Conservation (phyloP, 75 land plant species). For the Isoetes taiwanensis region DNA sequence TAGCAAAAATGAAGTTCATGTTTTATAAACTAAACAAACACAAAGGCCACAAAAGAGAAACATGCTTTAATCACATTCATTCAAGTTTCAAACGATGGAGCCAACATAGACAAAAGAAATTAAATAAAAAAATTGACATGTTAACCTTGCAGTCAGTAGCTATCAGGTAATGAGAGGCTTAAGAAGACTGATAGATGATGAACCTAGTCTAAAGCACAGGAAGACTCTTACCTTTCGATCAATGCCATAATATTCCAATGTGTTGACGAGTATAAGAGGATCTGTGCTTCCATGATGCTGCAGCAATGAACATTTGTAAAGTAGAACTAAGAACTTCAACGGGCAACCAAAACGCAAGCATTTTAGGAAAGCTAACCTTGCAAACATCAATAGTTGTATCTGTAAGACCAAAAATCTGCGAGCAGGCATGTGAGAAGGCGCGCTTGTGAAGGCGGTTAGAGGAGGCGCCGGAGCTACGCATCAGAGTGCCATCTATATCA, state of each 20-base stretch:
- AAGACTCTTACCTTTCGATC: slow-evolving; percentile 26
- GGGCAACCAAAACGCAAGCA: not conserved
- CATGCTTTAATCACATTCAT: too few species aligned
- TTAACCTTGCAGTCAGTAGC: too few species aligned
- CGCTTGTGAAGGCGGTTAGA: slow-evolving; percentile 37
- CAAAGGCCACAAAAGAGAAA: too few species aligned
- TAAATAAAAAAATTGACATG: too few species aligned
- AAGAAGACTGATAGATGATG: too few species aligned
- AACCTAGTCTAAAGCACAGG: too few species aligned
- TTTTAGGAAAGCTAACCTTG: slow-evolving; percentile 23
- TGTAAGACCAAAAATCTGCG: slow-evolving; percentile 27
- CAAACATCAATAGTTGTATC: slow-evolving; percentile 29
- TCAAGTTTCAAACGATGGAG: too few species aligned
- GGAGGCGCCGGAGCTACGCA: slow-evolving; percentile 22
- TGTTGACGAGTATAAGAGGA: slow-evolving; percentile 23
- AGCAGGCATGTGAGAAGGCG: slow-evolving; percentile 36
- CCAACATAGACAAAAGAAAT: too few species aligned
- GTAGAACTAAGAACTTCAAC: not conserved
- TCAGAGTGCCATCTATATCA: slow-evolving; percentile 38
- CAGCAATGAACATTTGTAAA: not conserved
- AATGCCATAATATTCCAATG: slow-evolving; percentile 33
- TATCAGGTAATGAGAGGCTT: too few species aligned
- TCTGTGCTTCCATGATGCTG: slow-evolving; percentile 47
- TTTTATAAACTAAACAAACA: too few species aligned
- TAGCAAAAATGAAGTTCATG: not conserved